These are phyloP conservation scores for Spathaspora sp. DNA, from an alignment of 805 yeast genomes.

Conservation along the genomic window DNA sequence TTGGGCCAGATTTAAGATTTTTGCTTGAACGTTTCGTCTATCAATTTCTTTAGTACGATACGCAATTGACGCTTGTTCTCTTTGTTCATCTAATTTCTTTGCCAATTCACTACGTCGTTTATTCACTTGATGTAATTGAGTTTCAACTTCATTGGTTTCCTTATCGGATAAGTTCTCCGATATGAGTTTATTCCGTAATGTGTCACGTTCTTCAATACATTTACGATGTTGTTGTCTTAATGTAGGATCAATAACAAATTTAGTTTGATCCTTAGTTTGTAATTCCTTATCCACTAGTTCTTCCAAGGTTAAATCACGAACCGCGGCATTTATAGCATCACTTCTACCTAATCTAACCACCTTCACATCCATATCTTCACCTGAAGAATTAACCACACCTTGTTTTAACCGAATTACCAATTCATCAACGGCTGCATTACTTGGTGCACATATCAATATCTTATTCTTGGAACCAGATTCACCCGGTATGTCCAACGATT, in stretches of 20 bases:
- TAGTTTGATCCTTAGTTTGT: slow-evolving; percentile 29
- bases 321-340: slow-evolving; percentile 81
- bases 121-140: slow-evolving; percentile 52
- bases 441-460: slow-evolving; percentile 91
- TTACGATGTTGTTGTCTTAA: slow-evolving; percentile 49
- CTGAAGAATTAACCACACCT: slow-evolving; percentile 62
- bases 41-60: slow-evolving; percentile 75
- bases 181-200: slow-evolving; percentile 32
- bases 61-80: slow-evolving; percentile 69
- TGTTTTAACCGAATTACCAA: slow-evolving; percentile 73
- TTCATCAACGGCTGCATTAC: slow-evolving; percentile 98
- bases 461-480: slow-evolving; percentile 37
- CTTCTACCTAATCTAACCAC: slow-evolving; percentile 87
- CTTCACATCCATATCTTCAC: slow-evolving; percentile 52
- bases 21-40: slow-evolving; percentile 69
- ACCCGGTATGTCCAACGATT: slow-evolving; percentile 17
- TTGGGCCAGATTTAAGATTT: slow-evolving; percentile 69
- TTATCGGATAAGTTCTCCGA: slow-evolving; percentile 33
- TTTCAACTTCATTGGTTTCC: slow-evolving; percentile 44
- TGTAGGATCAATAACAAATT: slow-evolving; percentile 39
- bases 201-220: slow-evolving; percentile 56
- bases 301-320: slow-evolving; percentile 79
- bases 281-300: slow-evolving; percentile 71
- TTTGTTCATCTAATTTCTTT: slow-evolving; percentile 67
- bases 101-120: slow-evolving; percentile 66